phyloP scores from a whole-genome alignment of 2,329 filamentous ascomycete species.

The Verticillium isaacii region DNA sequence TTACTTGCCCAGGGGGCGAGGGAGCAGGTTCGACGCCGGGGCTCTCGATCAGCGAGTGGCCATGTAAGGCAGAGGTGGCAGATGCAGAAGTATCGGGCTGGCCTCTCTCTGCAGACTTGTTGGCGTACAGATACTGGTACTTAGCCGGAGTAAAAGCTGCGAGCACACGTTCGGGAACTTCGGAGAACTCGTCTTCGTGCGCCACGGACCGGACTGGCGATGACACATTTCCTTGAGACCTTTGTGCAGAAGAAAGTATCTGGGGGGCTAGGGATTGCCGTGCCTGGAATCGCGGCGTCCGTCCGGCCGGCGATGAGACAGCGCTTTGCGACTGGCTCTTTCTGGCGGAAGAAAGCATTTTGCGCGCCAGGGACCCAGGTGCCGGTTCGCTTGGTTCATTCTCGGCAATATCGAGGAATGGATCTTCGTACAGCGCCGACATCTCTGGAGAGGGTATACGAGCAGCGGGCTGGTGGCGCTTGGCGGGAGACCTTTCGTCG shows the following conservation, averaged over 20 bases:
- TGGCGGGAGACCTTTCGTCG: background rate
- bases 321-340: background rate
- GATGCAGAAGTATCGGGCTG: background rate
- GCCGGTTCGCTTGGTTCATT: background rate
- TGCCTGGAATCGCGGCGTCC: background rate
- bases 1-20: background rate
- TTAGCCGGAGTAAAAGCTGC: background rate
- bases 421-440: background rate
- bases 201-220: conserved; percentile 15
- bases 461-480: background rate
- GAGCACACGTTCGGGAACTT: conserved; percentile 34
- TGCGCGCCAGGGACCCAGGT: background rate
- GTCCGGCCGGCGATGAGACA: background rate
- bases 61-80: background rate
- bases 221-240: background rate
- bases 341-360: background rate
- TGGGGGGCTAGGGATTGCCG: background rate
- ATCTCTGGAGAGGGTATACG: background rate
- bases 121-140: background rate
- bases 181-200: conserved; percentile 54
- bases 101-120: background rate
- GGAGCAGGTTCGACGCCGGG: conserved; percentile 2
- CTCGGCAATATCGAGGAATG: background rate
- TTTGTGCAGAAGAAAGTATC: background rate
- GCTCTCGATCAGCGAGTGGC: background rate